phyloP scores from a whole-genome alignment of 768 basidiomycete species.

The Auriculariales sp. region DNA sequence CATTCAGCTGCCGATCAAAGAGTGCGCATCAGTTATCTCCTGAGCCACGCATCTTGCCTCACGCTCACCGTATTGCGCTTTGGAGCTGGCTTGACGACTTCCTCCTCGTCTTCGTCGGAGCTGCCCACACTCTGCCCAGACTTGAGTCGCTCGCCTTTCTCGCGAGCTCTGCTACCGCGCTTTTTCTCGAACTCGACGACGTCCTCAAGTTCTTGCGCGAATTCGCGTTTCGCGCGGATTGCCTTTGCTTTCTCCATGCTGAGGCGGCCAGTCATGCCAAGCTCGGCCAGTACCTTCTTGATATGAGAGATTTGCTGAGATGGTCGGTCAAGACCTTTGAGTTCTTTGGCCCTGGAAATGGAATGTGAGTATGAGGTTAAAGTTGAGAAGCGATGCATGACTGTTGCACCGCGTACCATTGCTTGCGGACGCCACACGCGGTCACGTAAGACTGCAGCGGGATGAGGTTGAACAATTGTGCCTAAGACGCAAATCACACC shows the following conservation, averaged over 20 bases:
- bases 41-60: background rate
- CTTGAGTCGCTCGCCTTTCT: background rate
- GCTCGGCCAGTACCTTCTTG: constrained; percentile 45
- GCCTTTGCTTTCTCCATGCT: constrained; percentile 70
- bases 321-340: constrained; percentile 40
- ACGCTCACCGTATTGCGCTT: constrained; percentile 27
- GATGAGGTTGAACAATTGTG: background rate
- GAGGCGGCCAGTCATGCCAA: constrained; percentile 70
- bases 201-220: constrained; percentile 70
- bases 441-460: constrained; percentile 42
- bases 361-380: background rate
- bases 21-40: constrained; percentile 1
- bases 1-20: constrained; percentile 25
- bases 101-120: constrained; percentile 14
- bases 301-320: constrained; percentile 52
- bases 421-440: constrained; percentile 65
- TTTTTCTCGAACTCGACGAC: constrained; percentile 50
- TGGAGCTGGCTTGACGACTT: constrained; percentile 17
- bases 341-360: constrained; percentile 36
- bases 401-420: constrained; percentile 44
- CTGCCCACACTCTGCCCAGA: constrained; percentile 6
- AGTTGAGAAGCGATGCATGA: background rate
- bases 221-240: constrained; percentile 58
- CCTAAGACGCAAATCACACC: constrained; percentile 21
- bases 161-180: constrained; percentile 1